Evolutionary conservation across 140 eudicot species (phyloP).

Genomic region (Anethum foeniculum): DNA sequence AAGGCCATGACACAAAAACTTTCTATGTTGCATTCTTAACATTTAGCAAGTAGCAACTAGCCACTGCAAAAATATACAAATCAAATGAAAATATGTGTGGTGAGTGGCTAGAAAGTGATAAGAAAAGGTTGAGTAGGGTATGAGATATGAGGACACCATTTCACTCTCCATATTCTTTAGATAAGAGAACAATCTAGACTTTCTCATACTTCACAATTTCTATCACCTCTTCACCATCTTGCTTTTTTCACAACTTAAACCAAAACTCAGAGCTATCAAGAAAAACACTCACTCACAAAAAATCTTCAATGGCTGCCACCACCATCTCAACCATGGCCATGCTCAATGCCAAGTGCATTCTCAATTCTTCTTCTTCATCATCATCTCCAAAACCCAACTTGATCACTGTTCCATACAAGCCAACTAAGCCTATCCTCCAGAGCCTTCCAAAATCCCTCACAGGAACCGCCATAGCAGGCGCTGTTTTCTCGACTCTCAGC

Average conservation of each 20-base stretch:
- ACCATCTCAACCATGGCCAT: slow-evolving; percentile 10
- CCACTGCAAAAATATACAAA: not conserved
- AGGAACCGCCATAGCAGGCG: slow-evolving; percentile 74
- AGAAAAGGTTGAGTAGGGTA: slow-evolving; percentile 9
- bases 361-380: slow-evolving; percentile 4
- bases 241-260: not conserved
- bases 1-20: not conserved
- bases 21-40: not conserved
- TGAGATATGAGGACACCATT: slow-evolving; percentile 4
- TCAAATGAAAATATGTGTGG: not conserved
- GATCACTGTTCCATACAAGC: not conserved
- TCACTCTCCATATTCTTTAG: not conserved
- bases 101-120: slow-evolving; percentile 8
- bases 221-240: slow-evolving; percentile 2
- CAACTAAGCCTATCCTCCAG: not conserved
- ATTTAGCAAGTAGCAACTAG: not conserved
- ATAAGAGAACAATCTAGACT: slow-evolving; percentile 9
- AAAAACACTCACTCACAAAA: not conserved
- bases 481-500: slow-evolving; percentile 65
- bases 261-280: not conserved
- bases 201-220: not conserved
- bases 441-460: not conserved
- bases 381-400: slow-evolving; percentile 5
- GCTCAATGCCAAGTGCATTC: slow-evolving; percentile 10
- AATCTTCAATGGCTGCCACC: slow-evolving; percentile 4